Conservation (phyloP, 2,329 filamentous ascomycete genomes). For the Ophiostoma montium region DNA sequence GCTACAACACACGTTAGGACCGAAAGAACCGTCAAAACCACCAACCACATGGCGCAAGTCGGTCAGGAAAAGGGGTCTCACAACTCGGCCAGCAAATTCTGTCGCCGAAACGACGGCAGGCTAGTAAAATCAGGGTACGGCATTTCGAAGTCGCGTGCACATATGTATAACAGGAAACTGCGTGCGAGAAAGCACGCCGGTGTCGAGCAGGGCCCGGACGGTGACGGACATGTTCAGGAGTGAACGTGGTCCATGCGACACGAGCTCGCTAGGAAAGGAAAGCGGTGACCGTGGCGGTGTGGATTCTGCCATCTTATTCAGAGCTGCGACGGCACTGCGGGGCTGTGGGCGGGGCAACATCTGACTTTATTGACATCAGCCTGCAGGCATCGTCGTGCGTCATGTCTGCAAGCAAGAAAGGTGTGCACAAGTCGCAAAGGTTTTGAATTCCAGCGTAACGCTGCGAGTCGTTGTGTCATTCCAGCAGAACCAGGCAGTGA, state of each 20-base stretch:
- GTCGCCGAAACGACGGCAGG: constrained; percentile 48
- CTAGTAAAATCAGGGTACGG: constrained; percentile 28
- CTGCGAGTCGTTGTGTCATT: too few relatives aligned
- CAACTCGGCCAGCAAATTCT: constrained; percentile 74
- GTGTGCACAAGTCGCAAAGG: too few relatives aligned
- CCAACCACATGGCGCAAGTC: neutral
- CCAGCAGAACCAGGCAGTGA: neutral
- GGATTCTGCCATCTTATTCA: constrained; percentile 2
- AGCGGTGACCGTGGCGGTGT: constrained; percentile 5
- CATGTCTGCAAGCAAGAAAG: too few relatives aligned
- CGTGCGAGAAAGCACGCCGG: neutral
- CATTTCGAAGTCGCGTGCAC: constrained; percentile 21
- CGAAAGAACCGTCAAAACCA: too few relatives aligned
- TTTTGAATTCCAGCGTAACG: too few relatives aligned
- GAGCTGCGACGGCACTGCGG: too few relatives aligned
- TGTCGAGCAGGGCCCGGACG: neutral
- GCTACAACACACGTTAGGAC: constrained; percentile 33
- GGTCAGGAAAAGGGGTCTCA: constrained; percentile 27
- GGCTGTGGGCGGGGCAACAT: too few relatives aligned
- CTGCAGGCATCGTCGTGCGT: too few relatives aligned
- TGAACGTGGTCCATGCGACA: constrained; percentile 1
- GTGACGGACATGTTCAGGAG: neutral
- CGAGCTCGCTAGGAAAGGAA: neutral
- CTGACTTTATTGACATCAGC: too few relatives aligned
- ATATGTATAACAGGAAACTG: neutral